Evolutionary conservation across 1,284 basidiomycete species (phyloP).

Genomic region (Trametes pubescens): DNA sequence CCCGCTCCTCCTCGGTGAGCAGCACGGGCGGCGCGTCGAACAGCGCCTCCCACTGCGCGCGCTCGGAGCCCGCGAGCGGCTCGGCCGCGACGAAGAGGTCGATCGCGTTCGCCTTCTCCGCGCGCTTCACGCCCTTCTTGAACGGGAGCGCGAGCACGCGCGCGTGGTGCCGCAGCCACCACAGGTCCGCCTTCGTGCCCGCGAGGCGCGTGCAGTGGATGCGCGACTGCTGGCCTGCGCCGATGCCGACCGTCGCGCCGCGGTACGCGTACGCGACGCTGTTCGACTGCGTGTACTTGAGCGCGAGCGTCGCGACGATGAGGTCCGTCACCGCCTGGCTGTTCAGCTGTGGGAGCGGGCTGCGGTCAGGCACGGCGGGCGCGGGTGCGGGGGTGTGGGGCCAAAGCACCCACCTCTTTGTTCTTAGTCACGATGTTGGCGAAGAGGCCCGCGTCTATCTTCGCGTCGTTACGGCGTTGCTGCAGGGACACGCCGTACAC

Average conservation of each 20-base stretch:
- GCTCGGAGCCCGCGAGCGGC: conserved; percentile 87
- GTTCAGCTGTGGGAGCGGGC: conserved; percentile 62
- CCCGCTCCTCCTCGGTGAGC: conserved; percentile 78
- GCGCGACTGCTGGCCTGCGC: conserved; percentile 97
- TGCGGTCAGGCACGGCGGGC: background rate
- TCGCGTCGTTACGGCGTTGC: conserved; percentile 92
- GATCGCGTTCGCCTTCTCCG: conserved; percentile 98
- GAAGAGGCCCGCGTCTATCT: conserved; percentile 87
- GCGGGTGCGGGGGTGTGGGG: background rate
- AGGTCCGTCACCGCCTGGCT: conserved; percentile 82
- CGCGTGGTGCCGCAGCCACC: conserved; percentile 98
- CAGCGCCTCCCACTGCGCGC: conserved; percentile 89
- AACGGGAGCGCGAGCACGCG: conserved; percentile 92
- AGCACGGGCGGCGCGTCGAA: conserved; percentile 82
- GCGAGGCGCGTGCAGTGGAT: conserved; percentile 99
- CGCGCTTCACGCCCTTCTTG: conserved; percentile 97
- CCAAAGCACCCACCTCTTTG: conserved; percentile 65
- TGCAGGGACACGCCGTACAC: conserved; percentile 95
- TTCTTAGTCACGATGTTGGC: conserved; percentile 89
- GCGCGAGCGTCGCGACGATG: conserved; percentile 93
- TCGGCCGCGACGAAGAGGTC: conserved; percentile 96
- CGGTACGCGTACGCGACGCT: conserved; percentile 96
- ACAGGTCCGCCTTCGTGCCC: conserved; percentile 97
- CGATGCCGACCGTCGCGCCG: conserved; percentile 94
- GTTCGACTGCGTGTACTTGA: conserved; percentile 99